A percentile compares a stretch with the other conserved stretches of the same genome.
These are phyloP conservation scores for Acanthamoeba sp. DNA, from an alignment of 208 protist species.

Conservation along the genomic window DNA sequence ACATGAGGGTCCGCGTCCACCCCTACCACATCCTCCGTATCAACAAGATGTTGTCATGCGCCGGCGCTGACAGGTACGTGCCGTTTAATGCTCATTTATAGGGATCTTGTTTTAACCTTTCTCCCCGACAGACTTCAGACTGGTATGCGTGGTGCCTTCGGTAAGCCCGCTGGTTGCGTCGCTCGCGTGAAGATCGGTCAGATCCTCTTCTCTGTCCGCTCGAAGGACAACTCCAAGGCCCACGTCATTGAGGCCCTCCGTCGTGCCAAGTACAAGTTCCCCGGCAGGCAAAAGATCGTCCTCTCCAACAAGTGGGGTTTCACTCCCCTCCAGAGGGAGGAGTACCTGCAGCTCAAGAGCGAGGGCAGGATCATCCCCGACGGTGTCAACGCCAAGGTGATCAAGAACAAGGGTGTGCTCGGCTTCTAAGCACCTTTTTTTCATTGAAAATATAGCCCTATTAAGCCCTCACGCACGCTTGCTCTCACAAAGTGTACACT, in stretches of 20 bases:
- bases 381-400: constrained; percentile 90
- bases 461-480: no score
- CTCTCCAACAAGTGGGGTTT: constrained; percentile 95
- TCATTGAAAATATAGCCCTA: no score
- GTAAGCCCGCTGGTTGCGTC: constrained; percentile 97
- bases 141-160: constrained; percentile 98
- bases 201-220: constrained; percentile 98
- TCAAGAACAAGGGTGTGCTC: constrained; percentile 88
- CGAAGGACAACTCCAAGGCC: constrained; percentile 87
- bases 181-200: constrained; percentile 98
- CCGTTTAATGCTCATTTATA: not conserved
- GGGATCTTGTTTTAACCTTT: constrained; percentile 25
- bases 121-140: constrained; percentile 93
- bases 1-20: constrained; percentile 99
- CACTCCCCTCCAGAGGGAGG: constrained; percentile 91
- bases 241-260: constrained; percentile 93
- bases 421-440: constrained; percentile 44
- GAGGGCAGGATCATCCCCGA: constrained; percentile 87
- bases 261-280: constrained; percentile 95
- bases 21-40: constrained; percentile 99
- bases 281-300: constrained; percentile 94
- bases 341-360: constrained; percentile 87
- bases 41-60: constrained; percentile 99
- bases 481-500: no score
- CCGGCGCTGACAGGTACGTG: constrained; percentile 98